These are phyloP conservation scores for Hypericum androsaemum DNA, from an alignment of 345 rosid species.

Conservation along the genomic window DNA sequence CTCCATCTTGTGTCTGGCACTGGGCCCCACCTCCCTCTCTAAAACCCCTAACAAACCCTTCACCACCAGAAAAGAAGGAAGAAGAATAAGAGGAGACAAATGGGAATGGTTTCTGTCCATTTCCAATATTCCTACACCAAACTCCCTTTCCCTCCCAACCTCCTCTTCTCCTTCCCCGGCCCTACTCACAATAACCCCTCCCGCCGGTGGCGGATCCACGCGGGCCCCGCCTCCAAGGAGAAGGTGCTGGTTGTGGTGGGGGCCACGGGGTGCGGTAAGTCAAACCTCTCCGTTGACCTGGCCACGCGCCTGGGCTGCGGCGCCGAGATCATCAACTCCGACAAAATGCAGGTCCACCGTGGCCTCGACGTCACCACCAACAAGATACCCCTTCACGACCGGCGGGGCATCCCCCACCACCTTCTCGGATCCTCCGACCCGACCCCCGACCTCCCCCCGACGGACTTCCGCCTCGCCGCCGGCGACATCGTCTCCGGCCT, in stretches of 20 bases:
- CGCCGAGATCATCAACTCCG: conserved; percentile 71
- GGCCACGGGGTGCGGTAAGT: conserved; percentile 83
- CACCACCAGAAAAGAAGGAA: too few relatives aligned
- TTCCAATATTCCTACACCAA: too few relatives aligned
- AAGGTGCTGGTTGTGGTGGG: conserved; percentile 75
- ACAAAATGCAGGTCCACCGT: conserved; percentile 72
- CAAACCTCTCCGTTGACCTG: conserved; percentile 71
- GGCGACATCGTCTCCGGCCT: conserved; percentile 32
- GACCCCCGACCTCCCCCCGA: conserved; percentile 40
- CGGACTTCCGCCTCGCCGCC: conserved; percentile 46
- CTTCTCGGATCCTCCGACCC: conserved; percentile 48
- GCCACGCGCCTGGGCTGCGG: conserved; percentile 31
- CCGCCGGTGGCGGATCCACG: not conserved
- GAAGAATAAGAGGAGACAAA: too few relatives aligned
- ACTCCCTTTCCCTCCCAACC: too few relatives aligned
- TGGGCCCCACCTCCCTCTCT: too few relatives aligned
- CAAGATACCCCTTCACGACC: conserved; percentile 47
- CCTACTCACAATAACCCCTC: too few relatives aligned
- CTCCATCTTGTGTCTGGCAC: too few relatives aligned
- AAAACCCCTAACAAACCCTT: too few relatives aligned
- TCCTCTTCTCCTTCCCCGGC: too few relatives aligned
- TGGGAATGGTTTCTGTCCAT: too few relatives aligned
- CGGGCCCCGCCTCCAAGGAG: conserved; percentile 18
- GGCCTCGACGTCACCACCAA: conserved; percentile 86
- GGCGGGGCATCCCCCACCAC: conserved; percentile 65